Conservation (phyloP, 2,329 filamentous ascomycete genomes). For the Scedosporium aurantiacum region DNA sequence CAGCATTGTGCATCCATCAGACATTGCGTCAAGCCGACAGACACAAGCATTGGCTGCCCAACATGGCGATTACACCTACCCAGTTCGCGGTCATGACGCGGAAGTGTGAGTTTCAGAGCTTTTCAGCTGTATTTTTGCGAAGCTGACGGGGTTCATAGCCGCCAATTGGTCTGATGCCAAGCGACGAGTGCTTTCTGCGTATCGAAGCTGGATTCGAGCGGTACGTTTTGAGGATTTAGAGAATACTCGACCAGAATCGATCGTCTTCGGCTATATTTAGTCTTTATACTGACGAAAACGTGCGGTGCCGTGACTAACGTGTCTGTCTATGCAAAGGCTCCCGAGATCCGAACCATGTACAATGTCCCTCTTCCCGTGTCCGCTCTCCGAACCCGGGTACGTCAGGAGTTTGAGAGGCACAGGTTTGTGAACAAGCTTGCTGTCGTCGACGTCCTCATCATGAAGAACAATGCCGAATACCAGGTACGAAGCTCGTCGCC, state of each 20-base stretch:
- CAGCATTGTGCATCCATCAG: constrained; percentile 1
- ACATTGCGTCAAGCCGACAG: neutral
- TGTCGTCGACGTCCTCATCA: constrained; percentile 79
- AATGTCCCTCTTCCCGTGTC: constrained; percentile 81
- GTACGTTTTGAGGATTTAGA: constrained; percentile 49
- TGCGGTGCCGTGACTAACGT: neutral
- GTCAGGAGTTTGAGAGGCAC: constrained; percentile 94
- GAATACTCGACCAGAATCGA: neutral
- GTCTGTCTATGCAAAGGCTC: constrained; percentile 51
- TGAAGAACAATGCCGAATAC: constrained; percentile 86
- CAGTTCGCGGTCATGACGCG: constrained; percentile 76
- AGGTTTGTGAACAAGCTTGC: constrained; percentile 82
- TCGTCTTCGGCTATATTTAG: neutral
- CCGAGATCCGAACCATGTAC: constrained; percentile 97
- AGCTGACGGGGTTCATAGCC: constrained; percentile 46
- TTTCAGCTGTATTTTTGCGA: constrained; percentile 1
- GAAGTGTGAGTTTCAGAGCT: constrained; percentile 49
- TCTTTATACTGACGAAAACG: neutral
- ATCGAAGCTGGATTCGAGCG: constrained; percentile 91
- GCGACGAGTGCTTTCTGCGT: constrained; percentile 74
- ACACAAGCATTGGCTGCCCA: constrained; percentile 26
- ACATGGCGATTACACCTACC: constrained; percentile 84
- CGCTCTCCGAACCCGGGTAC: constrained; percentile 79
- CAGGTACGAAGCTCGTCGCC: constrained; percentile 54
- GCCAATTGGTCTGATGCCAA: constrained; percentile 83